phyloP scores from a whole-genome alignment of 345 rosid genomes.

The Eucalyptus erythrocorys region DNA sequence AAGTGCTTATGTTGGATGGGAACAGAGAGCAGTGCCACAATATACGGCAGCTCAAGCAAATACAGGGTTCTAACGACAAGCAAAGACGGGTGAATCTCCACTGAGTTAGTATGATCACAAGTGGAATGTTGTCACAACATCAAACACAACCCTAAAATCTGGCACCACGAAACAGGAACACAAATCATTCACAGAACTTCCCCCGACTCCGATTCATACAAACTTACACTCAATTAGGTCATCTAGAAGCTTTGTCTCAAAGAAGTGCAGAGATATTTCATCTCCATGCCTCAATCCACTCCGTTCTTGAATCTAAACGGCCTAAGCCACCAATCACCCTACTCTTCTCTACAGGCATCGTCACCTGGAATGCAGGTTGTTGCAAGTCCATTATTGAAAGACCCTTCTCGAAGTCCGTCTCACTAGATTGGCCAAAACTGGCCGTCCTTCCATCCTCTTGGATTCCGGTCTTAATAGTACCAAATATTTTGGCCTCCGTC shows the following conservation, averaged over 20 bases:
- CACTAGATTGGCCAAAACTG: constrained; percentile 27
- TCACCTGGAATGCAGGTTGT: constrained; percentile 12
- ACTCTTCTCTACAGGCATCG: constrained; percentile 16
- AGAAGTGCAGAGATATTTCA: constrained; percentile 4
- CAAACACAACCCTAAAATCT: not conserved
- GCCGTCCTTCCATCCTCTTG: constrained; percentile 1
- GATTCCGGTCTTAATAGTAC: not conserved
- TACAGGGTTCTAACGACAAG: not conserved
- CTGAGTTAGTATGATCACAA: not conserved
- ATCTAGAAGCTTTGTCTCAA: not conserved
- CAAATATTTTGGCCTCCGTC: not conserved
- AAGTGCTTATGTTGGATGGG: not conserved
- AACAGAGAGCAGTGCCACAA: not conserved
- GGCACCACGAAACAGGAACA: not conserved
- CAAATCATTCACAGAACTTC: not conserved
- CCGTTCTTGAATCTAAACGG: constrained; percentile 47
- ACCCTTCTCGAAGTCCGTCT: constrained; percentile 10
- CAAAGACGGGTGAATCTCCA: not conserved
- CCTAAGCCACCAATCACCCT: constrained; percentile 43
- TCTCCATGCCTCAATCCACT: constrained; percentile 60
- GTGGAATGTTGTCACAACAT: not conserved
- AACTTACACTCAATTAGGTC: not conserved
- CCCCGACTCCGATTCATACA: not conserved
- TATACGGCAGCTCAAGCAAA: not conserved
- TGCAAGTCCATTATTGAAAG: constrained; percentile 8